Percentiles rank a stretch among this genome's conserved stretches.
Conservation (phyloP, 306 rosid species). For the Castanea mollissima region DNA sequence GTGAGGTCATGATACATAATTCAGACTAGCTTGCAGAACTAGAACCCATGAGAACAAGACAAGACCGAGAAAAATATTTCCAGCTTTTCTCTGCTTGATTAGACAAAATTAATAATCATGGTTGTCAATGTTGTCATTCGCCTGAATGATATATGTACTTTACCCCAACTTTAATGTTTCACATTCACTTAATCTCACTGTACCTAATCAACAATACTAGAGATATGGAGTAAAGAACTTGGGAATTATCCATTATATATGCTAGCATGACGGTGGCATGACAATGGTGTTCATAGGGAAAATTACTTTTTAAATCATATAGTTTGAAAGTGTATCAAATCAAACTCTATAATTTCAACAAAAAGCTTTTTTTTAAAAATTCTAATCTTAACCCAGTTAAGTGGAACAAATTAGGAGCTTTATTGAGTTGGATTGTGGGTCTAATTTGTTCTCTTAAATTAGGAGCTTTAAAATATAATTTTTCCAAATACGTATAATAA, state of each 20-base stretch:
- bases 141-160: conserved; percentile 17
- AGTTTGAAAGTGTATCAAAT: too few relatives aligned
- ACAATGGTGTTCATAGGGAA: conserved; percentile 6
- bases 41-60: conserved; percentile 15
- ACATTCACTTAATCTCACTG: conserved; percentile 11
- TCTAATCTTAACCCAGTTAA: too few relatives aligned
- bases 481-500: not conserved
- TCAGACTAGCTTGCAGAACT: not conserved
- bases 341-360: too few relatives aligned
- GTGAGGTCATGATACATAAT: conserved; percentile 34
- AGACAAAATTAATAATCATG: conserved; percentile 44
- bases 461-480: too few relatives aligned
- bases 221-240: not conserved
- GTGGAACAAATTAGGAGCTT: too few relatives aligned
- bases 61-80: conserved; percentile 16
- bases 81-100: conserved; percentile 35
- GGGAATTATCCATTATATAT: not conserved
- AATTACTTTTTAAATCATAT: too few relatives aligned
- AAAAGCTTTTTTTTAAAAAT: too few relatives aligned
- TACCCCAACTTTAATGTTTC: conserved; percentile 29
- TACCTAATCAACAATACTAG: conserved; percentile 4
- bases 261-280: conserved; percentile 32
- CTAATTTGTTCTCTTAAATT: too few relatives aligned
- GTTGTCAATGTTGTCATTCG: conserved; percentile 13
- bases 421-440: too few relatives aligned